Percentiles rank a stretch among this genome's conserved stretches.
phyloP scores from a whole-genome alignment of 2,329 filamentous ascomycete species.

The Dryadomyces quercivorus region DNA sequence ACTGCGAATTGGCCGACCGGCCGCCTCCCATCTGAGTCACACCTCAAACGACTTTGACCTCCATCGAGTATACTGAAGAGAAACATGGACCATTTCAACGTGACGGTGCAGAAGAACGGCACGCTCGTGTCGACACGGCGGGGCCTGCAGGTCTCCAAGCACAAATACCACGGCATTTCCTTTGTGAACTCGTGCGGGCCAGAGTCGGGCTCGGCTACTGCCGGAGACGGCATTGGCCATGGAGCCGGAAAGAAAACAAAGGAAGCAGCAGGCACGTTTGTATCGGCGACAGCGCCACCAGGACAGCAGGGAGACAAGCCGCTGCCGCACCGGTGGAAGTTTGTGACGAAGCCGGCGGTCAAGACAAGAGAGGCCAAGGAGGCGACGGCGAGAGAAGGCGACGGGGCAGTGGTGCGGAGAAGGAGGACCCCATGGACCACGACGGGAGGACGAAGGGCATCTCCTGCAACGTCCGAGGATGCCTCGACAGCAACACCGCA shows the following conservation, averaged over 20 bases:
- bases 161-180: conserved; percentile 25
- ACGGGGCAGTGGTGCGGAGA: neutral
- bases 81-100: conserved; percentile 29
- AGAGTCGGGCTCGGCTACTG: neutral
- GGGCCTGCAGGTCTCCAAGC: conserved; percentile 26
- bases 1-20: too few relatives aligned
- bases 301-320: neutral
- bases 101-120: conserved; percentile 23
- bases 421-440: neutral
- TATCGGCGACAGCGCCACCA: neutral
- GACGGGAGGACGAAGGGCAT: neutral
- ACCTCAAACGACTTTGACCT: too few relatives aligned
- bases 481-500: neutral
- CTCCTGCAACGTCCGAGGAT: neutral
- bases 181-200: conserved; percentile 24
- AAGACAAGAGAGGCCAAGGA: conserved; percentile 3
- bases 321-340: conserved; percentile 16
- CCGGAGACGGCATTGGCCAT: neutral
- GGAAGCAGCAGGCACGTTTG: conserved; percentile 11
- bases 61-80: too few relatives aligned
- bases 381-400: neutral
- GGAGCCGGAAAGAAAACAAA: neutral
- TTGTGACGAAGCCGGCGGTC: conserved; percentile 13
- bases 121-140: conserved; percentile 24
- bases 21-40: too few relatives aligned